A percentile compares a stretch with the other conserved stretches of the same genome.
These are phyloP conservation scores for Suillus luteus DNA, from an alignment of 768 basidiomycete species.

Conservation along the genomic window DNA sequence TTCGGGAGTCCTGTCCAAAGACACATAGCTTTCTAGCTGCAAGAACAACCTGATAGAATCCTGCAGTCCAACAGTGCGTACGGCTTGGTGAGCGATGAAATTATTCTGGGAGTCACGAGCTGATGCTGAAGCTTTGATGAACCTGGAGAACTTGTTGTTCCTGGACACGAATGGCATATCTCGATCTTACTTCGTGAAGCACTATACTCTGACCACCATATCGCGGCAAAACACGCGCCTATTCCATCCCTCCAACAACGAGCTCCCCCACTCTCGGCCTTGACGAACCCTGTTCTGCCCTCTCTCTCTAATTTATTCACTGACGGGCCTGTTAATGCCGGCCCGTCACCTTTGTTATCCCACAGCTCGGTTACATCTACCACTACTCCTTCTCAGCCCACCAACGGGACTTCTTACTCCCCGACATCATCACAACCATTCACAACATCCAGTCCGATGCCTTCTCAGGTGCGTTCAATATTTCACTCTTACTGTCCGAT, in stretches of 20 bases:
- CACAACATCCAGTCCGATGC: background rate
- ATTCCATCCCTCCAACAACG: background rate
- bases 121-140: too few species aligned
- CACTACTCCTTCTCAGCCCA: background rate
- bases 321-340: background rate
- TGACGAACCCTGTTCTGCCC: background rate
- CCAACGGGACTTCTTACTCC: background rate
- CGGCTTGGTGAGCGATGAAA: too few species aligned
- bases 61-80: too few species aligned
- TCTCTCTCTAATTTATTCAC: background rate
- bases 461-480: background rate
- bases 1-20: background rate
- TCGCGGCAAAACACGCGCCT: too few species aligned
- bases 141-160: too few species aligned
- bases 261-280: background rate
- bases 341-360: background rate
- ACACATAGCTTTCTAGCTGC: background rate
- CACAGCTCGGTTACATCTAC: too few species aligned
- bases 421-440: background rate
- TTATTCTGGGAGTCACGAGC: too few species aligned
- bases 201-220: too few species aligned
- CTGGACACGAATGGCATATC: too few species aligned
- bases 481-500: background rate
- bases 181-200: too few species aligned
- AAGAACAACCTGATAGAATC: too few species aligned